These are phyloP conservation scores for Globisporangium spiculum DNA, from an alignment of 352 stramenopile species.

Conservation along the genomic window DNA sequence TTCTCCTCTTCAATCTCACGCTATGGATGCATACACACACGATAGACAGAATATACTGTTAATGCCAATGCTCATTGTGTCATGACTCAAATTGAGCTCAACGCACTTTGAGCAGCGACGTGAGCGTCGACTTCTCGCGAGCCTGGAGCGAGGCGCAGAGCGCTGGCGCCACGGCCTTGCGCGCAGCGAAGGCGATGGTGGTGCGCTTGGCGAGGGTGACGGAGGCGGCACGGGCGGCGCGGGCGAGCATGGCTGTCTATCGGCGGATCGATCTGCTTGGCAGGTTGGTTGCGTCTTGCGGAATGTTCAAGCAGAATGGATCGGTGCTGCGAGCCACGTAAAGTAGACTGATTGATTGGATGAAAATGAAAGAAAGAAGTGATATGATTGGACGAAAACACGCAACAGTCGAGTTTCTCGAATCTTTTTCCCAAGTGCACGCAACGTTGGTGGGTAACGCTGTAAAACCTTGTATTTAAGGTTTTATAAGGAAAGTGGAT, in stretches of 20 bases:
- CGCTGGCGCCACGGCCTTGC: slow-evolving; percentile 17
- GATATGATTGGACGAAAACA: background rate
- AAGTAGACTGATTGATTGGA: background rate
- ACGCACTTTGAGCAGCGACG: slow-evolving; percentile 36
- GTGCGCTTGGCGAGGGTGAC: slow-evolving; percentile 26
- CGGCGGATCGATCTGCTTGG: background rate
- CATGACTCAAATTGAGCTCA: background rate
- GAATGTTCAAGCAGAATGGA: slow-evolving; percentile 2
- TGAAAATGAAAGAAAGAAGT: background rate
- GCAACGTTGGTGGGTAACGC: background rate
- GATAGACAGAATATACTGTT: background rate
- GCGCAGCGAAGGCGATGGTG: slow-evolving; percentile 14
- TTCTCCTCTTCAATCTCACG: slow-evolving; percentile 82
- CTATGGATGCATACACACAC: slow-evolving; percentile 18
- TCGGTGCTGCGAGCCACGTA: slow-evolving; percentile 4
- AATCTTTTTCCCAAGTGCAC: slow-evolving; percentile 8
- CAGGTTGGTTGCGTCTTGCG: slow-evolving; percentile 7
- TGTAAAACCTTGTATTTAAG: background rate
- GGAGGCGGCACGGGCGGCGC: slow-evolving; percentile 36
- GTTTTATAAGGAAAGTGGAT: background rate
- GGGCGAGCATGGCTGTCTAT: slow-evolving; percentile 35
- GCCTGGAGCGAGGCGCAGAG: slow-evolving; percentile 36
- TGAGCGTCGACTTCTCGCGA: slow-evolving; percentile 53
- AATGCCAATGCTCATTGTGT: background rate
- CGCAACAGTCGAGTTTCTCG: slow-evolving; percentile 5